These are phyloP conservation scores for Mycena indigotica DNA, from an alignment of 768 basidiomycete genomes.

Conservation along the genomic window DNA sequence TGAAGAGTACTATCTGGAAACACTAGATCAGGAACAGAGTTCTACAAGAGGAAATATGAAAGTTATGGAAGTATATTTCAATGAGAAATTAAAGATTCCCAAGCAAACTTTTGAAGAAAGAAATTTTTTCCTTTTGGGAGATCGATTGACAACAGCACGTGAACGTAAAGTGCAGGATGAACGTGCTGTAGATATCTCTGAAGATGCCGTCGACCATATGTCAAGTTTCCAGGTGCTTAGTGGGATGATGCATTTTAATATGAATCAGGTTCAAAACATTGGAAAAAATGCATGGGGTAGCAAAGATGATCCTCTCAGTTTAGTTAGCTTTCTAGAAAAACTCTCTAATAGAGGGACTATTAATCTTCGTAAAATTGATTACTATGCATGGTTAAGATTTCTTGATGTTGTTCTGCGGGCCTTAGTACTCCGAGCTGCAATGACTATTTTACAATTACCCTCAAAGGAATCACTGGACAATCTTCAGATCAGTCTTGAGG, in stretches of 20 bases:
- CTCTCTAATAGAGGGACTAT: constrained; percentile 6
- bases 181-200: constrained; percentile 8
- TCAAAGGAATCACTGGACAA: neutral
- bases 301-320: neutral
- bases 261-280: constrained; percentile 9
- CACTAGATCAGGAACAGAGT: constrained; percentile 15
- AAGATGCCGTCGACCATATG: constrained; percentile 7
- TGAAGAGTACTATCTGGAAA: constrained; percentile 11
- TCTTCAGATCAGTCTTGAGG: too few species aligned
- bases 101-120: constrained; percentile 1
- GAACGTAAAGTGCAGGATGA: constrained; percentile 14
- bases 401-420: constrained; percentile 10
- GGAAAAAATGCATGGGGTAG: constrained; percentile 10
- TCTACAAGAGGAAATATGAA: constrained; percentile 15
- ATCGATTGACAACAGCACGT: constrained; percentile 16
- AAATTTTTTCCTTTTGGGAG: constrained; percentile 5
- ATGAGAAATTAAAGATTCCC: constrained; percentile 1
- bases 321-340: neutral
- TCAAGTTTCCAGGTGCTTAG: constrained; percentile 9
- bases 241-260: constrained; percentile 11
- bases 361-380: constrained; percentile 11
- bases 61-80: constrained; percentile 10
- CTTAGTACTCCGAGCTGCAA: constrained; percentile 3
- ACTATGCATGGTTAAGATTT: constrained; percentile 17
- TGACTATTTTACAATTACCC: neutral